Base-by-base conservation (phyloP, 2,329 filamentous ascomycete species). In the Ilyonectria destructans region DNA sequence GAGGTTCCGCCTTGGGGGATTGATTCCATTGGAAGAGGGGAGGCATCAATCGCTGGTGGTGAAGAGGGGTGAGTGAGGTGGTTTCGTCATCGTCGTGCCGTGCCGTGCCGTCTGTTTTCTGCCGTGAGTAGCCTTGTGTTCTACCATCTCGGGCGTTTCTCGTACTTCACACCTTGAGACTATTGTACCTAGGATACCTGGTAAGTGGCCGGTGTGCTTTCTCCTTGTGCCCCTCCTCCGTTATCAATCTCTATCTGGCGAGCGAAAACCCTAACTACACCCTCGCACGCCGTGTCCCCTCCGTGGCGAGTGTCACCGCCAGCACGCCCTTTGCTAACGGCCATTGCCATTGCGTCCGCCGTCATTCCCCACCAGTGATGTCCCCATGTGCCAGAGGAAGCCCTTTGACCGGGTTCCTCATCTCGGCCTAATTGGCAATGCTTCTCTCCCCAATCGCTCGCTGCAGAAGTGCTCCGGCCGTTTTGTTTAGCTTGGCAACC, bases 371-470 rank as follows among this genome's bases (percentile, higher is more conserved):
- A 33, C 49, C 26, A 21, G 51, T 54, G 31, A 35, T 54, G n/a
- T 37, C 51, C 5, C 51, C 49, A 52, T 52, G 26, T 21, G 9
- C 31, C 26, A 33, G 29, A 52, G 13, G 23, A 52, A 35, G 21
- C 10, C 17, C 29, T 17, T 40, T 40, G 37, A n/a, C 40, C 40
- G 15, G 40, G n/a, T 31, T 29, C 29, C 49, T 17, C 9, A 10
- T 35, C 29, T 54, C 21, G 19, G 15, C 21, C 40, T 13, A 51
- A 55, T 65, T 48, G 52, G 46, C 62, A 49, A 59, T 60, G 40
- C 43, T 21, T 40, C 54, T 23, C 29, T 26, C 17, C 21, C 46
- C 57, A n/a, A 43, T 43, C n/a, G 15, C 37, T 40, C 12, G 37
- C 15, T 43, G 40, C 40, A 43, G 33, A 43, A 40, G n/a, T 48